Percentiles rank a stretch among this genome's conserved stretches.
Conservation (phyloP, 306 rosid genomes). For the Sindora glabra region DNA sequence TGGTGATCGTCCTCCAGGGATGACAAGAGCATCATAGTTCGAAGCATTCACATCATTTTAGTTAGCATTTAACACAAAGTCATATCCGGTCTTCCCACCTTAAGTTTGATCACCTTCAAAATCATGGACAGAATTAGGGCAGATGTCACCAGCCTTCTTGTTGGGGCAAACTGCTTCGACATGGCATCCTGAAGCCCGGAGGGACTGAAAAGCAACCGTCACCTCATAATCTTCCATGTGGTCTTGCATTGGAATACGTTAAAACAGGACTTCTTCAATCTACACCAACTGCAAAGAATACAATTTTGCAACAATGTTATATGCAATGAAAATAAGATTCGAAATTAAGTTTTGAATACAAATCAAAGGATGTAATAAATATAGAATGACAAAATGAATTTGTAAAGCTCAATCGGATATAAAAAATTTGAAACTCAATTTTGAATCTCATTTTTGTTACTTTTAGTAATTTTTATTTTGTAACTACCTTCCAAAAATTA, state of each 20-base stretch:
- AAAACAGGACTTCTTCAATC: no score
- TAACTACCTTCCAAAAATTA: no score
- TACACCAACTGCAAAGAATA: no score
- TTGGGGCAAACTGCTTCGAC: slow-evolving; percentile 80
- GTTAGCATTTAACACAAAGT: slow-evolving; percentile 49
- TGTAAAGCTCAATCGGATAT: no score
- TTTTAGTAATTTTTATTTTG: no score
- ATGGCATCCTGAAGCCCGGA: slow-evolving; percentile 79
- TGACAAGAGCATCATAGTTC: slow-evolving; percentile 48
- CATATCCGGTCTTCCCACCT: slow-evolving; percentile 69
- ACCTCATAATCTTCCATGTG: slow-evolving; percentile 90
- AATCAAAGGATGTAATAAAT: no score
- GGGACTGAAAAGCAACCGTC: slow-evolving; percentile 72
- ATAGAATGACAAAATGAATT: no score
- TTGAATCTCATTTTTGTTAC: no score
- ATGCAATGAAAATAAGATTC: neutral
- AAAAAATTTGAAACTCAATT: no score
- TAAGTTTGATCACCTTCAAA: slow-evolving; percentile 92
- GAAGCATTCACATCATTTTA: slow-evolving; percentile 52
- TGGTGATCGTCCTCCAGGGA: slow-evolving; percentile 42
- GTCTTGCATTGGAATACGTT: slow-evolving; percentile 38
- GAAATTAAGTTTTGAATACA: no score
- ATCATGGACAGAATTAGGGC: slow-evolving; percentile 78
- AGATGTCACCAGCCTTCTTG: slow-evolving; percentile 70
- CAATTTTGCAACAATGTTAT: no score